These are phyloP conservation scores for Clavariopsis aquatica DNA, from an alignment of 495 filamentous ascomycete species.

Conservation along the genomic window DNA sequence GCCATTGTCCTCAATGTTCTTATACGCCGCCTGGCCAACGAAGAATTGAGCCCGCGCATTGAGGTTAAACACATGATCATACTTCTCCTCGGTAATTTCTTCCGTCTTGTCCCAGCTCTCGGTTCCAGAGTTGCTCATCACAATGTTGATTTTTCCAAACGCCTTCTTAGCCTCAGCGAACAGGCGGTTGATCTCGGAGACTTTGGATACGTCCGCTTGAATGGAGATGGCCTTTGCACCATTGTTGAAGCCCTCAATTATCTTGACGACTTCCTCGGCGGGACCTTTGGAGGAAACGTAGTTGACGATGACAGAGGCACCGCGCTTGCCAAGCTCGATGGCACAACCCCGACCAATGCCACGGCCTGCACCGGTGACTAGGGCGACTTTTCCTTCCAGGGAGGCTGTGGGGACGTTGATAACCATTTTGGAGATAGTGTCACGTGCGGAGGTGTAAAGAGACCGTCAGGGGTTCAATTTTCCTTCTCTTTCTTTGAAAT, in stretches of 20 bases:
- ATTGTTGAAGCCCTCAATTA: conserved; percentile 61
- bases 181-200: conserved; percentile 62
- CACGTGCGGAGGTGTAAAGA: conserved; percentile 10
- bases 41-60: conserved; percentile 83
- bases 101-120: conserved; percentile 63
- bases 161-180: conserved; percentile 64
- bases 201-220: conserved; percentile 72
- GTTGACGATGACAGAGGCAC: conserved; percentile 75
- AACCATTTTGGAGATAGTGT: conserved; percentile 33
- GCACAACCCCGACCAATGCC: conserved; percentile 74
- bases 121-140: conserved; percentile 69
- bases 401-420: conserved; percentile 44
- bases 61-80: conserved; percentile 73
- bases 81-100: conserved; percentile 73
- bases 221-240: conserved; percentile 62
- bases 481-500: neutral
- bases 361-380: conserved; percentile 60
- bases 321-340: conserved; percentile 71
- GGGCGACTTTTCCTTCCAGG: conserved; percentile 68
- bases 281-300: conserved; percentile 64
- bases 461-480: neutral
- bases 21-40: conserved; percentile 74
- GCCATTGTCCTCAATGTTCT: conserved; percentile 66
- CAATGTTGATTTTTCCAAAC: conserved; percentile 74
- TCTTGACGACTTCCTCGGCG: conserved; percentile 63